Evolutionary conservation across 2,329 filamentous ascomycete species (phyloP), one percentile per base, ranked within the genome.

Genomic region (Aciculosporium take): DNA sequence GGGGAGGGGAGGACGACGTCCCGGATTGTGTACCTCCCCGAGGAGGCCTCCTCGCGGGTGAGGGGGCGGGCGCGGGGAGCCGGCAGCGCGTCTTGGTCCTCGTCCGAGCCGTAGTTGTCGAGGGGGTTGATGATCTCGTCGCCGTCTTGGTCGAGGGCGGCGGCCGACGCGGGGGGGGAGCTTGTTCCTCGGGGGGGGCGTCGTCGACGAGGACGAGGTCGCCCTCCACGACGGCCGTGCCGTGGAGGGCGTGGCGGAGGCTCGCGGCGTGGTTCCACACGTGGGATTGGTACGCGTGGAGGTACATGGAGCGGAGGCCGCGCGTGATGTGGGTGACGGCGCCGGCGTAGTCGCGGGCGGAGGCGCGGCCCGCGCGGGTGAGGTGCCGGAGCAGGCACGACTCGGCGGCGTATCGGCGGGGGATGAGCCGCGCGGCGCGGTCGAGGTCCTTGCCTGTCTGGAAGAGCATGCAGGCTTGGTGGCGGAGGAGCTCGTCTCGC

Each of bases 241-340:
- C 87, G 56, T 82, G 81, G 3, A 75, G 65, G 32, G 78, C 74
- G 81, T 86, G 94, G 36, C 91, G 81, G 51, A 81, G 77, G 49
- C 84, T 86, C 2, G 78, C 84, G 10, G 78, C 84, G 49, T 78
- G 75, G 63, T 98, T 98, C 89, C 89, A 98, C 7, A 98, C 79
- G 29, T 87, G 74, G 5, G 84, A 94, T 60, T 98, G 91, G 62
- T 95, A 96, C 5, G 91, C 89, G 59, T 98, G 91, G 13, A 94
- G 80, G 57, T 96, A 98, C 83, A 98, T 95, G 44, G 86, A 75
- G 33, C 87, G 76, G 52, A 96, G 68, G 37, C 84, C 85, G 15
- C 88, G 74, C 20, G 82, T 83, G 47, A 98, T 88, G 41, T 74
- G 72, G 55, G 81, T 74, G 39, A 98, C 62, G 1, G 91, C 86